Percentiles rank a stretch among this genome's conserved stretches.
Evolutionary conservation across 495 filamentous ascomycete genomes (phyloP).

Genomic region (Neurospora tetraspora): DNA sequence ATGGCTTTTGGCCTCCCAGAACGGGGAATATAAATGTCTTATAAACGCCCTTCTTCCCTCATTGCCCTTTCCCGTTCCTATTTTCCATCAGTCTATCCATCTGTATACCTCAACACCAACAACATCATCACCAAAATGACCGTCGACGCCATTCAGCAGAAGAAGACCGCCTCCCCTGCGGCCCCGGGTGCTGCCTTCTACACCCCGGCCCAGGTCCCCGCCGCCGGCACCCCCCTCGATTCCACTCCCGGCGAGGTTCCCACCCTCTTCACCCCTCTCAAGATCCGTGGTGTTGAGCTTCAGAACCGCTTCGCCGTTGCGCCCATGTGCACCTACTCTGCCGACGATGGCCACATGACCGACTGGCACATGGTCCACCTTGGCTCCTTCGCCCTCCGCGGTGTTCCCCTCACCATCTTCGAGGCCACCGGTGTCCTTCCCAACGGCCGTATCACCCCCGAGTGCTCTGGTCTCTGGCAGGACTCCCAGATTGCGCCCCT

Average conservation of each 20-base stretch:
- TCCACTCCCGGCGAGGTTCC: conserved; percentile 34
- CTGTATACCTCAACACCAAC: not conserved
- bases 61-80: not conserved
- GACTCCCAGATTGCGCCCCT: conserved; percentile 57
- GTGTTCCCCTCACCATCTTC: conserved; percentile 53
- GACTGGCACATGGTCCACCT: conserved; percentile 60
- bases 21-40: not conserved
- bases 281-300: conserved; percentile 54
- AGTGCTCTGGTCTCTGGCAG: conserved; percentile 61
- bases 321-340: conserved; percentile 64
- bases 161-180: conserved; percentile 16
- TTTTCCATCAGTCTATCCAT: not conserved
- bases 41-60: not conserved
- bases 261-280: conserved; percentile 55
- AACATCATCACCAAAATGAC: not conserved
- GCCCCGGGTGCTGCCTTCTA: conserved; percentile 41
- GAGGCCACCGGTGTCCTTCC: conserved; percentile 59
- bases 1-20: not conserved
- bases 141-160: not conserved
- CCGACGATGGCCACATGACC: conserved; percentile 56
- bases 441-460: conserved; percentile 62
- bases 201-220: conserved; percentile 47
- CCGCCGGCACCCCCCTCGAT: conserved; percentile 42
- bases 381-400: conserved; percentile 52
- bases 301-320: conserved; percentile 58